Percentiles rank a stretch among this genome's conserved stretches.
Conservation (phyloP, 2,329 filamentous ascomycete species). For the Cadophora malorum region DNA sequence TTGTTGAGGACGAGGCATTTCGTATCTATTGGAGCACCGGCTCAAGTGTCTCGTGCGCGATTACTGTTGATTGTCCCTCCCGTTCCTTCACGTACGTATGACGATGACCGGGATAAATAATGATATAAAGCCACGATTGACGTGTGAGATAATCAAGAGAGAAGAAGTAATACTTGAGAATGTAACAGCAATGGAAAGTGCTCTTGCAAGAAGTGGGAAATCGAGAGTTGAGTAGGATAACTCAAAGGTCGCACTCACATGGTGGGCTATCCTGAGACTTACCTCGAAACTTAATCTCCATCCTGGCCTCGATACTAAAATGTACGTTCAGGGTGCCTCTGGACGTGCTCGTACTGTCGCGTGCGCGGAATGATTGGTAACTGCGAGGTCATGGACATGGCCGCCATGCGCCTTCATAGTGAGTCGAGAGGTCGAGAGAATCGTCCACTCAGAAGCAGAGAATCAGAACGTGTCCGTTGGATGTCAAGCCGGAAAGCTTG, state of each 20-base stretch:
- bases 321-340: slow-evolving; percentile 15
- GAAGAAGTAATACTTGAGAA: neutral
- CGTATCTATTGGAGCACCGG: slow-evolving; percentile 7
- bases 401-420: too few species aligned
- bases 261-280: slow-evolving; percentile 16
- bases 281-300: slow-evolving; percentile 16
- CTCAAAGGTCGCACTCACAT: neutral
- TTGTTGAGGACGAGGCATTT: slow-evolving; percentile 69
- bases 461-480: slow-evolving; percentile 1
- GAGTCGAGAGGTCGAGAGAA: slow-evolving; percentile 10
- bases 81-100: slow-evolving; percentile 20
- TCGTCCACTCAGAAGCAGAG: slow-evolving; percentile 10
- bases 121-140: slow-evolving; percentile 18
- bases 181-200: too few species aligned
- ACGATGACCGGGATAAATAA: slow-evolving; percentile 26
- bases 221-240: neutral
- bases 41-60: slow-evolving; percentile 30
- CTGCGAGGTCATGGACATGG: neutral
- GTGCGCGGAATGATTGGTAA: slow-evolving; percentile 29
- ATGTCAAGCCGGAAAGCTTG: neutral
- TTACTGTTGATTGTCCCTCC: slow-evolving; percentile 6
- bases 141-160: neutral
- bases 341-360: slow-evolving; percentile 25
- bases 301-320: neutral
- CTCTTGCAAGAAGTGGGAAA: neutral